phyloP scores from a whole-genome alignment of 2,329 filamentous ascomycete genomes.

The Cladophialophora exuberans region DNA sequence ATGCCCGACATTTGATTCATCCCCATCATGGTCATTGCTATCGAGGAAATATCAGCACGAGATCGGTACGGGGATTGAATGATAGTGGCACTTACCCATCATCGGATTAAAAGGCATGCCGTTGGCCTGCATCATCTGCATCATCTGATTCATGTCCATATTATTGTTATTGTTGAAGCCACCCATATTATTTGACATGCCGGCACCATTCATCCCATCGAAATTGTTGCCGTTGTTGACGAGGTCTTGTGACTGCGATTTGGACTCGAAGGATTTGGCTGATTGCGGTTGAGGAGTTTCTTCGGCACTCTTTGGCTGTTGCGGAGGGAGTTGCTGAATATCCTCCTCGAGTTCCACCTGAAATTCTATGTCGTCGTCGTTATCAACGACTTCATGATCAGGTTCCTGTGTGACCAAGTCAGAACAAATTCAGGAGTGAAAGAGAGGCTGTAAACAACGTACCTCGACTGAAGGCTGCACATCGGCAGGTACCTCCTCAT shows the following conservation, averaged over 20 bases:
- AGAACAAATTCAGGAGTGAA: not conserved
- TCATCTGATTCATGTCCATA: constrained; percentile 72
- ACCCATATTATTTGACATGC: constrained; percentile 58
- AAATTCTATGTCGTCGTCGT: constrained; percentile 33
- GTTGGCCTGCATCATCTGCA: constrained; percentile 63
- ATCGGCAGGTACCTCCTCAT: constrained; percentile 18
- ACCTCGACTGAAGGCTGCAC: constrained; percentile 31
- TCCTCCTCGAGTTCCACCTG: constrained; percentile 33
- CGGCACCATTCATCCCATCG: constrained; percentile 36
- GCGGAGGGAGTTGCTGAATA: constrained; percentile 20
- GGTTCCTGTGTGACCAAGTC: constrained; percentile 18
- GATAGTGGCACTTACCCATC: constrained; percentile 73
- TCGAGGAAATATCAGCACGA: constrained; percentile 15
- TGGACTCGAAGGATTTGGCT: constrained; percentile 4
- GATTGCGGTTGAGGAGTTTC: constrained; percentile 17
- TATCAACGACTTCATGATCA: constrained; percentile 20
- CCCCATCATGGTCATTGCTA: constrained; percentile 83
- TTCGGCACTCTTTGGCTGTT: constrained; percentile 17
- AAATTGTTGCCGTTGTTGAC: not conserved
- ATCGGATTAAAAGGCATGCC: constrained; percentile 47
- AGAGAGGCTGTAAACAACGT: not conserved
- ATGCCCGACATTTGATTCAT: constrained; percentile 52
- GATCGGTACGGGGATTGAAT: constrained; percentile 67
- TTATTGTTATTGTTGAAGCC: constrained; percentile 58
- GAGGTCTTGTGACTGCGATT: constrained; percentile 15